Percentiles rank a stretch among this genome's conserved stretches.
These are phyloP conservation scores for Apiotrichum veenhuisii DNA, from an alignment of 1,284 basidiomycete species.

Conservation along the genomic window DNA sequence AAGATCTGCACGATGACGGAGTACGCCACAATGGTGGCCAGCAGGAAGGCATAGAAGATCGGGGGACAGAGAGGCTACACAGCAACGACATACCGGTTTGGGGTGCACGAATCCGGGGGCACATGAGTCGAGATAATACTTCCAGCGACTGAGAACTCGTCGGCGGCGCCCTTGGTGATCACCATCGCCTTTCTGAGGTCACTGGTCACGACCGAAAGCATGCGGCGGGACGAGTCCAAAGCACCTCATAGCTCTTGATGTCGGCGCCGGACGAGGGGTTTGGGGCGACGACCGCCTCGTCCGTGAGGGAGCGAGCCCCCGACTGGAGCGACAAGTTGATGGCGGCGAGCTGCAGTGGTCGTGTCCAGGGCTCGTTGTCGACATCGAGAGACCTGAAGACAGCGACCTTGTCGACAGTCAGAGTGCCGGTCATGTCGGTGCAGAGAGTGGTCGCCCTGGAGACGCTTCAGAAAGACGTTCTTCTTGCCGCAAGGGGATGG, in stretches of 20 bases:
- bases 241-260: neutral
- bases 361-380: neutral
- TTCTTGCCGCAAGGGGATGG: neutral
- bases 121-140: neutral
- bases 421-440: neutral
- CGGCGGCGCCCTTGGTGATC: conserved; percentile 2
- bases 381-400: neutral
- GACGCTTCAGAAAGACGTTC: conserved; percentile 1
- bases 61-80: too few relatives aligned
- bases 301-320: neutral
- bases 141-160: neutral
- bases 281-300: neutral
- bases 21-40: neutral
- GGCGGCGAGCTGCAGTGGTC: neutral
- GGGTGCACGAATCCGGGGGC: neutral
- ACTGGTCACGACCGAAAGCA: neutral
- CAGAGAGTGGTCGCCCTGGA: neutral
- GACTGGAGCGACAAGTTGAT: neutral
- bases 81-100: neutral
- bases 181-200: neutral
- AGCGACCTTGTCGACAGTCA: neutral
- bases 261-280: neutral
- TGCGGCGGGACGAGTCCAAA: conserved; percentile 1
- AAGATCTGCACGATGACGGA: neutral
- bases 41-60: conserved; percentile 2